phyloP scores from a whole-genome alignment of 495 filamentous ascomycete species.

The Trichoderma gamsii region DNA sequence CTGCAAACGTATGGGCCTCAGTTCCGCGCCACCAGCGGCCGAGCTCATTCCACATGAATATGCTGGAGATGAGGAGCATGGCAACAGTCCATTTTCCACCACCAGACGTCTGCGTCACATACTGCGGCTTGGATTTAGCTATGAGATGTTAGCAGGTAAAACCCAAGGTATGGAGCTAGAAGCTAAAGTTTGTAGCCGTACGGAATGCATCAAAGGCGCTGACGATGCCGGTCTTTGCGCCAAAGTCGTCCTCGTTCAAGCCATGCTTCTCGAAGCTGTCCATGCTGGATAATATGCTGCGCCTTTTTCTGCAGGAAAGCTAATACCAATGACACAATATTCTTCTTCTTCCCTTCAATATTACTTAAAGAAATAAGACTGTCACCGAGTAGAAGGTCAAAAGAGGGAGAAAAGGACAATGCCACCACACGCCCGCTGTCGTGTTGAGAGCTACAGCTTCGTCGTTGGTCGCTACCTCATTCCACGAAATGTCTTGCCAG shows the following conservation, averaged over 20 bases:
- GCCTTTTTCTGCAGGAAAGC: background rate
- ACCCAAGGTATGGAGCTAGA: background rate
- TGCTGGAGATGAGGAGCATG: conserved; percentile 62
- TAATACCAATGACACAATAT: background rate
- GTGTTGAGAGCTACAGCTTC: background rate
- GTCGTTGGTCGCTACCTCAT: background rate
- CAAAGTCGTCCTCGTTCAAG: conserved; percentile 74
- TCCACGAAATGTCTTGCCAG: background rate
- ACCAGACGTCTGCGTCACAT: conserved; percentile 69
- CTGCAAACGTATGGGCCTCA: conserved; percentile 82
- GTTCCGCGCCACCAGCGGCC: conserved; percentile 73
- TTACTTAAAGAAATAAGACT: background rate
- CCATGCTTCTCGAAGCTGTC: conserved; percentile 58
- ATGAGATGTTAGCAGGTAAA: conserved; percentile 4
- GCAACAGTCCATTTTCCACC: conserved; percentile 92
- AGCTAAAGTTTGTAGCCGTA: conserved; percentile 43
- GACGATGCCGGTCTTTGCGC: conserved; percentile 62
- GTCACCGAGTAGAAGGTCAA: background rate
- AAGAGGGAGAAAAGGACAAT: background rate
- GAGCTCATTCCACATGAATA: conserved; percentile 73
- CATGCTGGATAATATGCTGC: conserved; percentile 32
- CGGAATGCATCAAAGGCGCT: conserved; percentile 96
- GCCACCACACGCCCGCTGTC: background rate
- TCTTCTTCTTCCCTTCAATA: background rate
- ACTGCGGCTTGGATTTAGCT: conserved; percentile 97